phyloP scores from a whole-genome alignment of 75 land plant species.

The Selaginella moellendorffii region DNA sequence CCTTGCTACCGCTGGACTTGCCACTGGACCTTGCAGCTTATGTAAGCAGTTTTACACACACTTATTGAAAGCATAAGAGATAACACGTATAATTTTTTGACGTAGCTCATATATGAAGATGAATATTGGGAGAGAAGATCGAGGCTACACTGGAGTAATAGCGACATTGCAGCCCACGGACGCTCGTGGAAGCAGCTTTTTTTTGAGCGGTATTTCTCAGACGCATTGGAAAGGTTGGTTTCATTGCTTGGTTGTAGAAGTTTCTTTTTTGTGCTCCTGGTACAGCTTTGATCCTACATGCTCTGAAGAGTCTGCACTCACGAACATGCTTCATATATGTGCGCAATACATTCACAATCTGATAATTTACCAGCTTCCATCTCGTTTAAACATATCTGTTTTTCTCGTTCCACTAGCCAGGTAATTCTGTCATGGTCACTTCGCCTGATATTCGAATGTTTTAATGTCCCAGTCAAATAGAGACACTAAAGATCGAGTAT shows the following conservation, averaged over 20 bases:
- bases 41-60: background rate
- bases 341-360: slow-evolving; percentile 20
- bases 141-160: slow-evolving; percentile 16
- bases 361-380: slow-evolving; percentile 15
- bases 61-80: background rate
- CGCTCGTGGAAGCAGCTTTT: slow-evolving; percentile 30
- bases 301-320: slow-evolving; percentile 12
- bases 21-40: background rate
- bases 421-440: background rate
- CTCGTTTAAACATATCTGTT: slow-evolving; percentile 14
- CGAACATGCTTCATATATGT: slow-evolving; percentile 13
- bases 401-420: slow-evolving; percentile 15
- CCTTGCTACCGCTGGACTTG: slow-evolving; percentile 7
- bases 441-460: background rate
- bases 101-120: slow-evolving; percentile 21
- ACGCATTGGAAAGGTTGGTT: slow-evolving; percentile 17
- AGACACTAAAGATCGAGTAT: slow-evolving; percentile 21
- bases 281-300: slow-evolving; percentile 21
- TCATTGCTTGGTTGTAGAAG: background rate
- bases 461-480: slow-evolving; percentile 11
- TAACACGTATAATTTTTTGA: background rate
- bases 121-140: slow-evolving; percentile 26
- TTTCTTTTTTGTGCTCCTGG: too few species aligned
- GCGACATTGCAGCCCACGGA: slow-evolving; percentile 26
- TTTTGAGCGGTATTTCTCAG: slow-evolving; percentile 25